Conservation (phyloP, 805 yeast genomes). For the Blastobotrys robertii region DNA sequence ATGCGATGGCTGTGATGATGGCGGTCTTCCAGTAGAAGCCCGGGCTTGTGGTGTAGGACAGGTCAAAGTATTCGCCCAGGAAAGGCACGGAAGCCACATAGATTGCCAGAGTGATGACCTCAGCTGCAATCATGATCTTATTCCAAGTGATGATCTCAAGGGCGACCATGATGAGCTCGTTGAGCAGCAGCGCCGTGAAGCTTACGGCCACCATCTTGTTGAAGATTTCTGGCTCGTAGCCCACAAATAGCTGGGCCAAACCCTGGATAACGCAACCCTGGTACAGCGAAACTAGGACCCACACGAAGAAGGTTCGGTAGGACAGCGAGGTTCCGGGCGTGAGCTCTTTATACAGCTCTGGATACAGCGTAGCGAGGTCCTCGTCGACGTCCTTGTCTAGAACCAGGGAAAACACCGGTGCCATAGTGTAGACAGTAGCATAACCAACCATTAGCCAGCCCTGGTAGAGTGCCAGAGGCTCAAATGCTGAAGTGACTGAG, state of each 20-base stretch:
- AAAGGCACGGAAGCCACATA: constrained; percentile 76
- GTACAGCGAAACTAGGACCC: constrained; percentile 83
- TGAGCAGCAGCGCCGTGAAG: constrained; percentile 67
- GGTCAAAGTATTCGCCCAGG: constrained; percentile 76
- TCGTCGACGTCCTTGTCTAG: constrained; percentile 88
- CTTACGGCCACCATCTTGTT: constrained; percentile 75
- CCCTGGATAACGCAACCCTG: constrained; percentile 86
- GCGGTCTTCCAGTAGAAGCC: constrained; percentile 60
- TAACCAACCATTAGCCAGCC: constrained; percentile 99
- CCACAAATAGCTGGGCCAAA: constrained; percentile 65
- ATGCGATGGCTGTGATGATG: constrained; percentile 55
- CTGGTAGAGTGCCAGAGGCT: constrained; percentile 88
- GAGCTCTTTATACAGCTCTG: constrained; percentile 88
- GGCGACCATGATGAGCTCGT: constrained; percentile 90
- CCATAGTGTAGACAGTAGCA: constrained; percentile 95
- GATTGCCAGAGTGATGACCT: constrained; percentile 55
- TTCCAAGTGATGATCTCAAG: constrained; percentile 91
- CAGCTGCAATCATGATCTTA: constrained; percentile 60
- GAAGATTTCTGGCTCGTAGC: constrained; percentile 46
- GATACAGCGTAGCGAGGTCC: constrained; percentile 78
- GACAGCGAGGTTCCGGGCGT: constrained; percentile 82
- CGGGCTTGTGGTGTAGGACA: constrained; percentile 48
- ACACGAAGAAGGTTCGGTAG: constrained; percentile 76
- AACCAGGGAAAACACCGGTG: constrained; percentile 91
- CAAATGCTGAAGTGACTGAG: constrained; percentile 77